Conservation (phyloP, 1,284 basidiomycete genomes). For the Baeospora myosura region DNA sequence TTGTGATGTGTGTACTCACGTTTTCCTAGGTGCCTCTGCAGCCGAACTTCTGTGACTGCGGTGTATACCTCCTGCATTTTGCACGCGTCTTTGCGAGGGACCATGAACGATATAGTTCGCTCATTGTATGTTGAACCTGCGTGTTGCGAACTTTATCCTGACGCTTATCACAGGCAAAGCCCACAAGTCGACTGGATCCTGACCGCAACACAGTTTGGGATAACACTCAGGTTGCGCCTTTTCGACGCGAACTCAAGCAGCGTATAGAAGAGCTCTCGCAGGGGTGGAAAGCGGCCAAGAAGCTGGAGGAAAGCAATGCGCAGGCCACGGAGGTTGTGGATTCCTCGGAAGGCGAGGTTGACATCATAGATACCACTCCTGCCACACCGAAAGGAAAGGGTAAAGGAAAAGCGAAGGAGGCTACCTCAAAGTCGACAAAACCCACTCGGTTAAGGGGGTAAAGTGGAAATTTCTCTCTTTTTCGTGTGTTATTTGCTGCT, state of each 20-base stretch:
- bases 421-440: not conserved
- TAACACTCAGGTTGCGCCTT: slow-evolving; percentile 23
- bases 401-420: not conserved
- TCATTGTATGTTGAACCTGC: slow-evolving; percentile 36
- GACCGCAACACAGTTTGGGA: no score
- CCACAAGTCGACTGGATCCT: no score
- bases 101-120: slow-evolving; percentile 35
- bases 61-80: slow-evolving; percentile 77
- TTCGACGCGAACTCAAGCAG: slow-evolving; percentile 30
- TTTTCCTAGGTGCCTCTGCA: slow-evolving; percentile 63
- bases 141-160: no score
- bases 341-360: slow-evolving; percentile 41
- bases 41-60: slow-evolving; percentile 83
- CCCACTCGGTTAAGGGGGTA: not conserved
- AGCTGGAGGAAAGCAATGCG: not conserved
- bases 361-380: slow-evolving; percentile 27
- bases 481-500: not conserved
- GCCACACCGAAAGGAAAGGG: slow-evolving; percentile 4
- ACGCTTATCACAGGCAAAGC: no score
- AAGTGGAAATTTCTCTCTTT: not conserved
- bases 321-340: slow-evolving; percentile 19
- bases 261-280: slow-evolving; percentile 28
- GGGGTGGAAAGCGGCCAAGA: slow-evolving; percentile 29
- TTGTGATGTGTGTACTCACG: slow-evolving; percentile 3
- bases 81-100: slow-evolving; percentile 63